Evolutionary conservation across 768 basidiomycete genomes (phyloP), one percentile per base, ranked within the genome.

Genomic region (Daedaleopsis sinensis): DNA sequence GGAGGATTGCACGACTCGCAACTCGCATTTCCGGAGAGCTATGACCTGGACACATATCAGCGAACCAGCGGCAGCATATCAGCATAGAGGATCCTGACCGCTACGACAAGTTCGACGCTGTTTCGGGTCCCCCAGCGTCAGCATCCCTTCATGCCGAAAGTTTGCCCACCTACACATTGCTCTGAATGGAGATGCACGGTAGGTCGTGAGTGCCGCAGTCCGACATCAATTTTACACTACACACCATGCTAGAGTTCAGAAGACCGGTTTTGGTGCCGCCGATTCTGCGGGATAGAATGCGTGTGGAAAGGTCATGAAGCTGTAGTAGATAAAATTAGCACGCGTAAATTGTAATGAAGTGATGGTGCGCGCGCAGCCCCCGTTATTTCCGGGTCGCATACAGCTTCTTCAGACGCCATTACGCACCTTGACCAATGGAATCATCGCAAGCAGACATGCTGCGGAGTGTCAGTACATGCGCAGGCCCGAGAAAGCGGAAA

Each of bases 11-110:
- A 95, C 92, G 27, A 95, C 82, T 21, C 80, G 78, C 9, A 95
- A 76, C 71, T 95, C 88, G 68, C 93, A 94, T 71, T 92, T 89
- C n/a, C 80, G 76, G 57, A 95, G 76, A 0, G 93, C 93, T 49
- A 89, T 91, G 53, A 94, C 86, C 89, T 92, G 58, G 32, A 38
- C 15, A 35, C 47, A 21, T 50, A 58, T 42, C 44, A 19, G 51
- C 23, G 49, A 39, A n/a, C 47, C 19, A 15, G n/a, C 21, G 21
- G 38, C 35, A 43, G 42, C 32, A 15, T 27, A 18, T 32, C 18
- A 18, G 56, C 49, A 35, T 76, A 7, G 7, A 32, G 27, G 27
- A 32, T 32, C 27, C 88, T 65, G 69, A 91, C 91, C 57, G 90
- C 88, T 62, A 94, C 82, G 12, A 93, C 89, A 24, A 90, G 62